Base-by-base conservation (phyloP, 805 yeast species). In the Candida adriatica region DNA sequence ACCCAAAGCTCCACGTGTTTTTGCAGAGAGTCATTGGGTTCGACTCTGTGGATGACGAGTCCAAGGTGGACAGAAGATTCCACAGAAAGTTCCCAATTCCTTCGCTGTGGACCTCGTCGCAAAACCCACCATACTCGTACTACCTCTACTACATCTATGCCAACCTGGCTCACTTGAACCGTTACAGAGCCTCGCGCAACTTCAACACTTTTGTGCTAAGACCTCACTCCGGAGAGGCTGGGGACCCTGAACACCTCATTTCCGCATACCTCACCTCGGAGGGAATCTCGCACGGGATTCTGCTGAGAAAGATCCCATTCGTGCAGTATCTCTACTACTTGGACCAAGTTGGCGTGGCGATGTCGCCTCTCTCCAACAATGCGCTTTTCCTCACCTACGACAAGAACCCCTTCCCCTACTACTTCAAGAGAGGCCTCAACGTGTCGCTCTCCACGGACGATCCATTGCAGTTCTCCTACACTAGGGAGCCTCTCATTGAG, bases 181-280 rank as follows among this genome's bases (percentile, higher is more conserved):
- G 79, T 42, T 81, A 90, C 75, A 74, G 99, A 59, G 61, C 67
- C 20, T 68, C 64, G 36, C 70, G 88, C 36, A 81, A 83, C 0
- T 82, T 75, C 59, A 88, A 83, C 55, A 88, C 96, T 0, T 79
- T 92, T 59, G 94, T 86, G n/a, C 64, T 92, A 48, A 73, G 98
- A 49, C 99, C 99, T 4, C 99, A 92, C 58, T 85, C 95, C 46
- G 99, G 99, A 42, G 99, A 92, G 59, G 99, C 98, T n/a, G 99
- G 99, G 38, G 98, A 92, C 53, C 96, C 97, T 2, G 97, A 92
- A 51, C 98, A 92, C 63, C 67, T 94, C 51, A 84, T 88, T 27
- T 72, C 88, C 30, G 88, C 98, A 2, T 92, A 82, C 49, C 60
- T 92, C 49, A 75, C 92, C 1, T 78, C 96, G 1, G 94, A 90